Evolutionary conservation across 2,329 filamentous ascomycete genomes (phyloP).

Genomic region (Stagonosporopsis tanaceti): DNA sequence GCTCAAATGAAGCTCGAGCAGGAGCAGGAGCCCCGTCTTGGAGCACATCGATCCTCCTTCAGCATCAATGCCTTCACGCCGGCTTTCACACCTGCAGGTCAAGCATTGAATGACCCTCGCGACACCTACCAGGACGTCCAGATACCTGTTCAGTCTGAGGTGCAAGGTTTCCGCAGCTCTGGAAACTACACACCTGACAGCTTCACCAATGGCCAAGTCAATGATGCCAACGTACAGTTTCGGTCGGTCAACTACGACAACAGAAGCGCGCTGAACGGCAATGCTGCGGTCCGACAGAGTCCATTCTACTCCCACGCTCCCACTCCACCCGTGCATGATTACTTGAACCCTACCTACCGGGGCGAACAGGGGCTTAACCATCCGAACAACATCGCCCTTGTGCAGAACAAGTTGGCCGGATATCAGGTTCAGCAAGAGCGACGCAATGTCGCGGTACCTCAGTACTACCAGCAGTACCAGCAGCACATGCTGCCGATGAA

Average conservation of each 20-base stretch:
- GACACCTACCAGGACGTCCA: constrained; percentile 39
- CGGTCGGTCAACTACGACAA: constrained; percentile 51
- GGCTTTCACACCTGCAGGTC: constrained; percentile 30
- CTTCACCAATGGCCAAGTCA: constrained; percentile 41
- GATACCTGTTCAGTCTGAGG: constrained; percentile 28
- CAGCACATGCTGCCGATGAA: constrained; percentile 48
- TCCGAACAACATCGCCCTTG: constrained; percentile 54
- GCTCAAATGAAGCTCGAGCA: constrained; percentile 41
- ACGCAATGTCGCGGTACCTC: constrained; percentile 43
- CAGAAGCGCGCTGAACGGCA: constrained; percentile 54
- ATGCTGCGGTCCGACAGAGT: constrained; percentile 53
- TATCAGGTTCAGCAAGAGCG: constrained; percentile 55
- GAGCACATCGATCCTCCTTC: constrained; percentile 44
- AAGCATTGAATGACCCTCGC: constrained; percentile 34
- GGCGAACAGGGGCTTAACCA: constrained; percentile 52
- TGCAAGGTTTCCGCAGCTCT: constrained; percentile 26
- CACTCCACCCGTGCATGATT: constrained; percentile 56
- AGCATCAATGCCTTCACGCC: constrained; percentile 40
- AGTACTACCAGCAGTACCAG: constrained; percentile 43
- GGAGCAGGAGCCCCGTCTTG: constrained; percentile 43
- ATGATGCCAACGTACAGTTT: constrained; percentile 48
- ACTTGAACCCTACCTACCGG: constrained; percentile 51
- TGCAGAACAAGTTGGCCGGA: constrained; percentile 60
- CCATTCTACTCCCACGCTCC: constrained; percentile 58
- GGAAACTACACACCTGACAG: constrained; percentile 49